These are phyloP conservation scores for Filobasidium wieringae DNA, from an alignment of 768 basidiomycete species.

Conservation along the genomic window DNA sequence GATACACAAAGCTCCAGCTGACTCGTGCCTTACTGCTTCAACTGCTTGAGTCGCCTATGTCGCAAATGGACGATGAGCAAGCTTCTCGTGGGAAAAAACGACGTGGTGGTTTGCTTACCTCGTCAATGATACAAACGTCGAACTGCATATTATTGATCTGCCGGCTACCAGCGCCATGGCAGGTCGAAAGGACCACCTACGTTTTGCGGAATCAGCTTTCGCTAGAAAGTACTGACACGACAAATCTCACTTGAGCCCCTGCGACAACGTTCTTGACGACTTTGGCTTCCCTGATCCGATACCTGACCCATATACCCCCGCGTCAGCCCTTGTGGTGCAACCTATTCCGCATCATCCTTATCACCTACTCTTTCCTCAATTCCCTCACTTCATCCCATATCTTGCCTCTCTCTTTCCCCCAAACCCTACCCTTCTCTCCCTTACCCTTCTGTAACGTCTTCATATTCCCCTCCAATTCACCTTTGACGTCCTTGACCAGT, in stretches of 20 bases:
- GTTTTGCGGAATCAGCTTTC: background rate
- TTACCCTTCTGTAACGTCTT: conserved; percentile 55
- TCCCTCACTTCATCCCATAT: conserved; percentile 38
- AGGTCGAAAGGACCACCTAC: conserved; percentile 84
- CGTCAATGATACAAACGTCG: conserved; percentile 91
- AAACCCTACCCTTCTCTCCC: conserved; percentile 42
- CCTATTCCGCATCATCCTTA: background rate
- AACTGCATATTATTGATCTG: conserved; percentile 67
- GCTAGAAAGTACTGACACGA: background rate
- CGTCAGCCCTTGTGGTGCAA: background rate
- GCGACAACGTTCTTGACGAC: conserved; percentile 69
- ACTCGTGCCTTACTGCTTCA: conserved; percentile 56
- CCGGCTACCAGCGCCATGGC: conserved; percentile 79
- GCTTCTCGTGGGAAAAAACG: background rate
- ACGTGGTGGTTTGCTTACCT: conserved; percentile 38
- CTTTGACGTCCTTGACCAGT: conserved; percentile 77
- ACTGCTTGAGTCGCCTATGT: conserved; percentile 75
- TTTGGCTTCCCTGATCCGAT: conserved; percentile 74
- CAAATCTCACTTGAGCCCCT: conserved; percentile 54
- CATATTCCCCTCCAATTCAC: conserved; percentile 63
- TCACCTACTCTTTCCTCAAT: conserved; percentile 75
- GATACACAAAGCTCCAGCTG: background rate
- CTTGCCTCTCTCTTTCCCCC: conserved; percentile 50
- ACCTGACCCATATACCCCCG: conserved; percentile 44
- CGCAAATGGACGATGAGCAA: background rate